Conservation (phyloP, 768 basidiomycete species). For the Hericium rajendrae region DNA sequence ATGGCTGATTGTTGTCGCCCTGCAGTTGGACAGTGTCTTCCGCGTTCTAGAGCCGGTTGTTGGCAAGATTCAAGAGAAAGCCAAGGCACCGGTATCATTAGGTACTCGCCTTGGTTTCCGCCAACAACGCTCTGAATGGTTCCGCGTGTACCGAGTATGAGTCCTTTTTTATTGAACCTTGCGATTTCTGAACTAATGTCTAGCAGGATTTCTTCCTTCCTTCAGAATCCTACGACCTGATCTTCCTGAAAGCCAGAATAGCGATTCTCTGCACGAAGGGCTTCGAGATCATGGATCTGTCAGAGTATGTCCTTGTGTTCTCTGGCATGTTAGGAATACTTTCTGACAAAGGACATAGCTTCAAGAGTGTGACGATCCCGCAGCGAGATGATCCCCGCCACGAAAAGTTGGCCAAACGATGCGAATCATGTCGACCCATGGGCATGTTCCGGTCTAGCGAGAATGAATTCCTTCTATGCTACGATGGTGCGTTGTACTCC, state of each 20-base stretch:
- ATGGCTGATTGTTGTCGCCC: constrained; percentile 3
- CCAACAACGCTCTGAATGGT: constrained; percentile 85
- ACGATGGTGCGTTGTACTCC: constrained; percentile 52
- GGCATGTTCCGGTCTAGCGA: constrained; percentile 87
- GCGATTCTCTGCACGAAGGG: constrained; percentile 90
- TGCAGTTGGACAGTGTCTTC: constrained; percentile 81
- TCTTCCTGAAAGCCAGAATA: constrained; percentile 90
- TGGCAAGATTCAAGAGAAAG: constrained; percentile 75
- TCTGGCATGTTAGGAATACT: not conserved
- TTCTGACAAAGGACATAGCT: constrained; percentile 31
- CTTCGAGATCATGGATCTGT: constrained; percentile 96
- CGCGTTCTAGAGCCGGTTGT: constrained; percentile 95
- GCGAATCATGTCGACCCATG: constrained; percentile 71
- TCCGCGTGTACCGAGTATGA: constrained; percentile 73
- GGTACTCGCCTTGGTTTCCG: constrained; percentile 70
- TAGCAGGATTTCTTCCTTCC: constrained; percentile 80
- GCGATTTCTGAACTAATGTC: not conserved
- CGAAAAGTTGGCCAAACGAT: constrained; percentile 66
- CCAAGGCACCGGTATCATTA: constrained; percentile 60
- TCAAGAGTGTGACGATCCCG: constrained; percentile 85
- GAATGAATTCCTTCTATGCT: constrained; percentile 83
- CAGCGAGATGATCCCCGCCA: constrained; percentile 62
- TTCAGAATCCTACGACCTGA: constrained; percentile 81
- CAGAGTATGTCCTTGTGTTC: constrained; percentile 49
- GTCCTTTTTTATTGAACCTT: not conserved